Evolutionary conservation across 2,329 filamentous ascomycete species (phyloP).

Genomic region (Nannizzia gypsea): DNA sequence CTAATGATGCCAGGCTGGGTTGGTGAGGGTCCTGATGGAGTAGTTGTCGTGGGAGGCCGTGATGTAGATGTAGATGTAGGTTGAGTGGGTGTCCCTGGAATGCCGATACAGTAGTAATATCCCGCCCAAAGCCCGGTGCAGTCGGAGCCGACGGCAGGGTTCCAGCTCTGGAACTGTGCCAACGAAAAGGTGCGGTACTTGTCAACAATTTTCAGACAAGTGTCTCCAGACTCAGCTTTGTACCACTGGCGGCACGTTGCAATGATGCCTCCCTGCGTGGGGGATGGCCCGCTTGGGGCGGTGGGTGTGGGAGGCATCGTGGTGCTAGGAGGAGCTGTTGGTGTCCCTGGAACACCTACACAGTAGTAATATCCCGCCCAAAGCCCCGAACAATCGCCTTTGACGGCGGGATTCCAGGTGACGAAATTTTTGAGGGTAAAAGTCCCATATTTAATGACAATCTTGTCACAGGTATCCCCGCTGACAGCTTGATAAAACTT

Average conservation of each 20-base stretch:
- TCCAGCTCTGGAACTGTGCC: slow-evolving; percentile 7
- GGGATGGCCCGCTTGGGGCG: slow-evolving; percentile 3
- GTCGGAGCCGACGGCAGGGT: neutral
- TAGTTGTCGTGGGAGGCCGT: neutral
- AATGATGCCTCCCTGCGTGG: slow-evolving; percentile 8
- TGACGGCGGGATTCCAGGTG: slow-evolving; percentile 19
- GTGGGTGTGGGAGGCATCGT: neutral
- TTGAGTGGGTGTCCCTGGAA: slow-evolving; percentile 6
- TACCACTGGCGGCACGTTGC: slow-evolving; percentile 4
- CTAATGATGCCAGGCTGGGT: neutral
- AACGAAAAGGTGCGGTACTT: slow-evolving; percentile 7
- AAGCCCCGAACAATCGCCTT: slow-evolving; percentile 14
- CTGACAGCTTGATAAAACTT: neutral
- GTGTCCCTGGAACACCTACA: slow-evolving; percentile 13
- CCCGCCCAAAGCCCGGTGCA: slow-evolving; percentile 16
- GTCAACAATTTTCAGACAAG: slow-evolving; percentile 5
- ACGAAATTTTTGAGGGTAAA: slow-evolving; percentile 11
- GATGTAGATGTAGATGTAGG: neutral
- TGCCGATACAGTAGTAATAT: slow-evolving; percentile 19
- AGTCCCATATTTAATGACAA: neutral
- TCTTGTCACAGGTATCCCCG: neutral
- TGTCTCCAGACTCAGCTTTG: neutral
- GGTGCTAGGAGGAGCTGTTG: neutral
- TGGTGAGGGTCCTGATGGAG: neutral
- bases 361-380: slow-evolving; percentile 18